Evolutionary conservation across 2,329 filamentous ascomycete genomes (phyloP), one percentile per base, ranked within the genome.

Genomic region (Xylariomycetidae sp.): DNA sequence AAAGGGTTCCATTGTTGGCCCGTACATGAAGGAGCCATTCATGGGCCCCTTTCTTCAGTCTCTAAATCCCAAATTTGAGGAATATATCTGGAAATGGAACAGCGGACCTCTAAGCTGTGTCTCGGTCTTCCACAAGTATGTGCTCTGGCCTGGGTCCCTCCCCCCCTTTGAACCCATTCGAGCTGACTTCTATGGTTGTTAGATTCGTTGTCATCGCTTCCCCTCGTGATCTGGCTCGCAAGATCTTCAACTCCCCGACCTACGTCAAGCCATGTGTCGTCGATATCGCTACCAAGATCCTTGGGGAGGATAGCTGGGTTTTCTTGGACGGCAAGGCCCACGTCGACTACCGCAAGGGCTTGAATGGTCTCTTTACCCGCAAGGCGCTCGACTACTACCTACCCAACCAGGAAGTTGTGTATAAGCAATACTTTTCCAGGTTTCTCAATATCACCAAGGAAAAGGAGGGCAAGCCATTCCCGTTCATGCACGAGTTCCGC

Each of bases 131-230:
- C 92, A 98, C 79, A 98, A 97, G 88, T 94, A 77, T 50, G 80
- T 55, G 17, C 9, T 6, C 7, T 13, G n/a, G n/a, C n/a, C n/a
- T n/a, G n/a, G n/a, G n/a, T n/a, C 25, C 11, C 38, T 20, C 27
- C 16, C 9, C 6, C 7, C 16, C 8, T 20, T 18, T 9, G 6
- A 17, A 16, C 36, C 18, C 14, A 11, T 17, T 15, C 27, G 22
- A 8, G 20, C 25, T 37, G 27, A 34, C 23, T 4, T 39, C 31
- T 8, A 8, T 23, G 42, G 27, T 26, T 3, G 28, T 16, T 15
- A 94, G 88, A 62, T 98, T 98, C 61, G 92, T 97, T 45, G 88
- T 98, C 37, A 95, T 98, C 58, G 90, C 89, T 20, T 94, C 89
- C 13, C 88, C 84, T 33, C 88, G 92, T 55, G 92, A 97, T 58